phyloP scores from a whole-genome alignment of 73 alveolate genomes.

The Blepharisma japonicum region DNA sequence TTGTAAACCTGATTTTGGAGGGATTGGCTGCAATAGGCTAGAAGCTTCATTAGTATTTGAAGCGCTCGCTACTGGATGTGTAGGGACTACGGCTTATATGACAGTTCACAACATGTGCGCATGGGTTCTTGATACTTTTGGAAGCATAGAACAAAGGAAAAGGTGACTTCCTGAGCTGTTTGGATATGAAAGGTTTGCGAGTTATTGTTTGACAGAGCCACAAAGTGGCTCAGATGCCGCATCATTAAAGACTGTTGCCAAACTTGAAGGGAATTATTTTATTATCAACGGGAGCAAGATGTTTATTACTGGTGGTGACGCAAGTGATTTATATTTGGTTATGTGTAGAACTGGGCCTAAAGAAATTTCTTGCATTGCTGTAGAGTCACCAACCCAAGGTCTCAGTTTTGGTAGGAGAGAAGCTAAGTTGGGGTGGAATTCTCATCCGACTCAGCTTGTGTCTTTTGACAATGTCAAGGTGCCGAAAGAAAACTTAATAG shows the following conservation, averaged over 20 bases:
- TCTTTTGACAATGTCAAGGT: slow-evolving; percentile 75
- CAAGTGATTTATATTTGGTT: slow-evolving; percentile 58
- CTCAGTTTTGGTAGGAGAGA: slow-evolving; percentile 74
- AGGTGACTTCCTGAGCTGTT: slow-evolving; percentile 59
- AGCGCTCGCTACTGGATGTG: slow-evolving; percentile 79
- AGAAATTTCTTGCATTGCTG: slow-evolving; percentile 70
- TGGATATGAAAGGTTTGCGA: slow-evolving; percentile 55
- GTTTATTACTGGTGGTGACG: slow-evolving; percentile 80
- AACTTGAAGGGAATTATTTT: slow-evolving; percentile 68
- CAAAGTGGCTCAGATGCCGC: slow-evolving; percentile 79
- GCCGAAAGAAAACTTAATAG: slow-evolving; percentile 69
- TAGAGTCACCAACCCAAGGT: slow-evolving; percentile 71
- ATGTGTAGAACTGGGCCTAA: slow-evolving; percentile 83
- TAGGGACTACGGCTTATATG: slow-evolving; percentile 66
- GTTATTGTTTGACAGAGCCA: slow-evolving; percentile 89
- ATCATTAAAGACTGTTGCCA: slow-evolving; percentile 74
- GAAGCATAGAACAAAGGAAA: slow-evolving; percentile 52
- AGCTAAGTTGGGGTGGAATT: slow-evolving; percentile 83
- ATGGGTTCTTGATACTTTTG: slow-evolving; percentile 73
- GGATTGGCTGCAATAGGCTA: slow-evolving; percentile 71
- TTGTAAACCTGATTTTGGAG: slow-evolving; percentile 68
- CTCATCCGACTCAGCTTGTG: slow-evolving; percentile 72
- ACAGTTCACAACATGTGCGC: slow-evolving; percentile 72
- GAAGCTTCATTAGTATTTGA: slow-evolving; percentile 78
- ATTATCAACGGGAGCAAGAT: slow-evolving; percentile 78